These are phyloP conservation scores for Aspergillus intermedius DNA, from an alignment of 2,329 filamentous ascomycete species.

Conservation along the genomic window DNA sequence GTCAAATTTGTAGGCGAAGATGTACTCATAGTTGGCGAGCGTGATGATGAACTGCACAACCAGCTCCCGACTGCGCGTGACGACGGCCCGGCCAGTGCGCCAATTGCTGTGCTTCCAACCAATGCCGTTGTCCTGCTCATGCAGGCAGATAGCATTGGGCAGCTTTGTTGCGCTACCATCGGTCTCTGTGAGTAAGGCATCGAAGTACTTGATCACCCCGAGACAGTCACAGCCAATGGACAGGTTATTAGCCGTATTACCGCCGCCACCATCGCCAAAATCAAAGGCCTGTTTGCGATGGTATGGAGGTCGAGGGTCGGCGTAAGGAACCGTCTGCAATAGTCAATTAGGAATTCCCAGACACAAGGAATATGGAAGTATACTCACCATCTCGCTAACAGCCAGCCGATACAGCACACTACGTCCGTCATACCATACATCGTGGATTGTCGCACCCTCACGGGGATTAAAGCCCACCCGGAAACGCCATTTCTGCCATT, in stretches of 20 bases:
- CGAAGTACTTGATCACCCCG: slow-evolving; percentile 61
- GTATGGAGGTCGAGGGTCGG: slow-evolving; percentile 58
- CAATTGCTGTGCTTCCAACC: slow-evolving; percentile 66
- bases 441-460: slow-evolving; percentile 65
- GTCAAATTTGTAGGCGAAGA: slow-evolving; percentile 46
- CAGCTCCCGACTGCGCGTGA: slow-evolving; percentile 55
- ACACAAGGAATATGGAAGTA: no score
- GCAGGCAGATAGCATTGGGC: slow-evolving; percentile 59
- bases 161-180: slow-evolving; percentile 51
- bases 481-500: slow-evolving; percentile 65
- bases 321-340: slow-evolving; percentile 52
- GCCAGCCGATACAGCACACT: slow-evolving; percentile 61
- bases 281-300: slow-evolving; percentile 68
- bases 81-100: slow-evolving; percentile 55
- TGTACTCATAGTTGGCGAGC: slow-evolving; percentile 45
- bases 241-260: slow-evolving; percentile 64
- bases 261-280: slow-evolving; percentile 63
- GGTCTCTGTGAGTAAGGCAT: slow-evolving; percentile 47
- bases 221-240: slow-evolving; percentile 43
- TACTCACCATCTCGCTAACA: slow-evolving; percentile 58
- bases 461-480: slow-evolving; percentile 52
- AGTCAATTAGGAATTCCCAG: no score
- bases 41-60: slow-evolving; percentile 62
- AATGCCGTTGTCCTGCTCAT: slow-evolving; percentile 61
- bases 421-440: slow-evolving; percentile 60